A percentile compares a stretch with the other conserved stretches of the same genome.
These are phyloP conservation scores for Neurospora tetraspora DNA, from an alignment of 495 filamentous ascomycete species.

Conservation along the genomic window DNA sequence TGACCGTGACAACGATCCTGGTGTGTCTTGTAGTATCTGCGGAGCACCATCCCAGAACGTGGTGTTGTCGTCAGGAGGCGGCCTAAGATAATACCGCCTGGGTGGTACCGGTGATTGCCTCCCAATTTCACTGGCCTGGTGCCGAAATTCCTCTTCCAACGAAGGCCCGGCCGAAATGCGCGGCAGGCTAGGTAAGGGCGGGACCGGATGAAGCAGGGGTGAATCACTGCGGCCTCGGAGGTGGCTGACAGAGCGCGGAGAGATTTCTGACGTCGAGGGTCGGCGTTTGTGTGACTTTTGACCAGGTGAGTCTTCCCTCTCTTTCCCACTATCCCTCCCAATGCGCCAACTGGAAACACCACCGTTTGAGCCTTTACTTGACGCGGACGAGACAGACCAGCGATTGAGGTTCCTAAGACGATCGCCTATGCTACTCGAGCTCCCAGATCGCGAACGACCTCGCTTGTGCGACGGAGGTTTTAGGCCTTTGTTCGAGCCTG, in stretches of 20 bases:
- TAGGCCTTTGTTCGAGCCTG: slow-evolving; percentile 16
- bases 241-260: slow-evolving; percentile 10
- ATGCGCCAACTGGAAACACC: slow-evolving; percentile 22
- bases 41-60: slow-evolving; percentile 18
- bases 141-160: slow-evolving; percentile 22
- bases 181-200: slow-evolving; percentile 24
- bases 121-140: slow-evolving; percentile 13
- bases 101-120: slow-evolving; percentile 4
- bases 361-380: slow-evolving; percentile 51
- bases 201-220: slow-evolving; percentile 12
- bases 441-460: slow-evolving; percentile 34
- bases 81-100: background rate
- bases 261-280: slow-evolving; percentile 18
- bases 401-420: slow-evolving; percentile 66
- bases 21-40: slow-evolving; percentile 7
- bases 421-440: slow-evolving; percentile 43
- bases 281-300: slow-evolving; percentile 20
- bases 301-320: slow-evolving; percentile 6
- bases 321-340: background rate
- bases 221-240: slow-evolving; percentile 10
- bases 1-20: slow-evolving; percentile 9
- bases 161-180: slow-evolving; percentile 31
- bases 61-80: background rate
- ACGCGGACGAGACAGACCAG: slow-evolving; percentile 71
- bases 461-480: slow-evolving; percentile 15